Evolutionary conservation across 257 asterid genomes (phyloP).

Genomic region (Solanum lignicaule): DNA sequence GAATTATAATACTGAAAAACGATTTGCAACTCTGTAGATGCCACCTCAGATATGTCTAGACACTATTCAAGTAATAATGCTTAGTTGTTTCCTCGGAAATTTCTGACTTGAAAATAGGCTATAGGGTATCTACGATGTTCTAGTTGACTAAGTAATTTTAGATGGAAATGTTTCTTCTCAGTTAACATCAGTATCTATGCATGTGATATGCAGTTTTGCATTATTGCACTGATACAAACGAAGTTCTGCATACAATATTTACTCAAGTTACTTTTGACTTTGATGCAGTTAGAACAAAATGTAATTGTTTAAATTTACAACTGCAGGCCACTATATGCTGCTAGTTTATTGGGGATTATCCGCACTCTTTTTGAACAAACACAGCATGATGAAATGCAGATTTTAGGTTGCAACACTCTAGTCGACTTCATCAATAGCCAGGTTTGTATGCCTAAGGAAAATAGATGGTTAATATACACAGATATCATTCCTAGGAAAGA

Average conservation of each 20-base stretch:
- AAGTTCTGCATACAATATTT: background rate
- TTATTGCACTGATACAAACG: background rate
- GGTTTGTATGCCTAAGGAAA: conserved; percentile 13
- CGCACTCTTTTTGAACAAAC: conserved; percentile 35
- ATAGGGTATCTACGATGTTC: background rate
- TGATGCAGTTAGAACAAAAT: background rate
- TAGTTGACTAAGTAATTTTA: background rate
- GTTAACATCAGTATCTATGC: background rate
- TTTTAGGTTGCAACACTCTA: conserved; percentile 31
- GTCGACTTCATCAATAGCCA: conserved; percentile 35
- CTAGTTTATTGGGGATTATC: conserved; percentile 33
- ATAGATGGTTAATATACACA: background rate
- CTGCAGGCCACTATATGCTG: conserved; percentile 45
- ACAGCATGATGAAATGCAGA: conserved; percentile 31
- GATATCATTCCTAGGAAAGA: background rate
- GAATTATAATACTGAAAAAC: background rate
- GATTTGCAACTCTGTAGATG: background rate
- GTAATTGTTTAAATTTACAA: background rate
- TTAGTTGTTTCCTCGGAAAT: background rate
- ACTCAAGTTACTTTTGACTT: background rate
- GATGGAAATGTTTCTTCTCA: background rate
- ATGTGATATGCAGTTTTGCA: background rate
- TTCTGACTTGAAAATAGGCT: background rate
- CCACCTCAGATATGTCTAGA: background rate
- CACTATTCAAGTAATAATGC: background rate